Evolutionary conservation across 352 stramenopile species (phyloP).

Genomic region (Phytophthora kernoviae): DNA sequence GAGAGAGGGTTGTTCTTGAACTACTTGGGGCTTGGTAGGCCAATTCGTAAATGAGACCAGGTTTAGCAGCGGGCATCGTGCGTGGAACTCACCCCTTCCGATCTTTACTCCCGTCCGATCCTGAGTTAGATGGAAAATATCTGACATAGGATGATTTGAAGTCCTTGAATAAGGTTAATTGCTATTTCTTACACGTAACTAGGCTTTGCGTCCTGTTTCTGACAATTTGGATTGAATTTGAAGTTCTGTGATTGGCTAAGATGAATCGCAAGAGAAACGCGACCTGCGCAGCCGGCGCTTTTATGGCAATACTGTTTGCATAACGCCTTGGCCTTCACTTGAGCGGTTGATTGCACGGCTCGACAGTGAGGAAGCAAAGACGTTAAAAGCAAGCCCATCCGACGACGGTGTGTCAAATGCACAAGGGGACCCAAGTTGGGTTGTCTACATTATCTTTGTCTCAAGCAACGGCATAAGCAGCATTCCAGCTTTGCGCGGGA

Average conservation of each 20-base stretch:
- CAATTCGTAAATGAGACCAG: constrained; percentile 32
- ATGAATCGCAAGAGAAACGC: constrained; percentile 1
- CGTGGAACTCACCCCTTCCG: constrained; percentile 1
- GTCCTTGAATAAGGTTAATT: neutral
- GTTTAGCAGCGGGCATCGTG: neutral
- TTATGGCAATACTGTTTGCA: neutral
- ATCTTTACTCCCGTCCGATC: neutral
- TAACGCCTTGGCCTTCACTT: neutral
- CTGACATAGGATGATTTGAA: neutral
- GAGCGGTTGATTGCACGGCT: constrained; percentile 1
- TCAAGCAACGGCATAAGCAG: neutral
- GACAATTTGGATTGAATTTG: neutral
- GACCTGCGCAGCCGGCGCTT: neutral
- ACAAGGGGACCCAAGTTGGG: too few species aligned
- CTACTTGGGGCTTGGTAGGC: constrained; percentile 20
- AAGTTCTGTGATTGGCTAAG: neutral
- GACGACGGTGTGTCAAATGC: constrained; percentile 2
- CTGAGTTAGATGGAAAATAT: neutral
- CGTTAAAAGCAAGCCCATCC: neutral
- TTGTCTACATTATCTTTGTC: too few species aligned
- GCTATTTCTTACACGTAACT: neutral
- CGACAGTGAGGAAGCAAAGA: constrained; percentile 3
- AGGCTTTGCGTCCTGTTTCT: neutral
- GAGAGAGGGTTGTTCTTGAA: constrained; percentile 14
- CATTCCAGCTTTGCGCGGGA: neutral